These are phyloP conservation scores for Diutina mesorugosa DNA, from an alignment of 1,139 yeast species.

Conservation along the genomic window DNA sequence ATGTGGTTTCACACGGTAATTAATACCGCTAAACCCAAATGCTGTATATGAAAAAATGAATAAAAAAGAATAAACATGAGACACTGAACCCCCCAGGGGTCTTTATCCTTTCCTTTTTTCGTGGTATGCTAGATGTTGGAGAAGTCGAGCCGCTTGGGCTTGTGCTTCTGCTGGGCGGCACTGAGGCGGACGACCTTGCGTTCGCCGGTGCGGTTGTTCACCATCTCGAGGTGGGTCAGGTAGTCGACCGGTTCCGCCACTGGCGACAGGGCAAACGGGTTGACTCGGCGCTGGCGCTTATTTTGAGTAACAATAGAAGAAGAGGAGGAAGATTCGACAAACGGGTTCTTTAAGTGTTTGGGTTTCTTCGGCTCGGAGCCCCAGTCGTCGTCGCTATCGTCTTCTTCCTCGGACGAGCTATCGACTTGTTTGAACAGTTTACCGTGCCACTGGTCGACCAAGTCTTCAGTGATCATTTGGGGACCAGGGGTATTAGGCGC, in stretches of 20 bases:
- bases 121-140: conserved; percentile 3
- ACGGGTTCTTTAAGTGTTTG: neutral
- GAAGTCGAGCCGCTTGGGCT: conserved; percentile 29
- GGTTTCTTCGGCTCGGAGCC: neutral
- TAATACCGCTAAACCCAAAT: neutral
- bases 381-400: neutral
- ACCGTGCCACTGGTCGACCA: conserved; percentile 1
- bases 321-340: neutral
- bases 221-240: conserved; percentile 25
- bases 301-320: neutral
- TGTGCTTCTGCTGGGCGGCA: conserved; percentile 21
- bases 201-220: conserved; percentile 27
- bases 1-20: neutral
- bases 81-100: neutral
- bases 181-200: conserved; percentile 20
- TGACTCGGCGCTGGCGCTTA: neutral
- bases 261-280: neutral
- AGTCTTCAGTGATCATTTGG: neutral
- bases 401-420: neutral
- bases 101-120: too few relatives aligned
- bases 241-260: conserved; percentile 12
- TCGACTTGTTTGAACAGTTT: neutral
- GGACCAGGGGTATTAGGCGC: neutral
- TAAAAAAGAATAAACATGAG: too few relatives aligned
- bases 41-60: neutral